Evolutionary conservation across 345 rosid genomes (phyloP).

Genomic region (Dovyalis caffra): DNA sequence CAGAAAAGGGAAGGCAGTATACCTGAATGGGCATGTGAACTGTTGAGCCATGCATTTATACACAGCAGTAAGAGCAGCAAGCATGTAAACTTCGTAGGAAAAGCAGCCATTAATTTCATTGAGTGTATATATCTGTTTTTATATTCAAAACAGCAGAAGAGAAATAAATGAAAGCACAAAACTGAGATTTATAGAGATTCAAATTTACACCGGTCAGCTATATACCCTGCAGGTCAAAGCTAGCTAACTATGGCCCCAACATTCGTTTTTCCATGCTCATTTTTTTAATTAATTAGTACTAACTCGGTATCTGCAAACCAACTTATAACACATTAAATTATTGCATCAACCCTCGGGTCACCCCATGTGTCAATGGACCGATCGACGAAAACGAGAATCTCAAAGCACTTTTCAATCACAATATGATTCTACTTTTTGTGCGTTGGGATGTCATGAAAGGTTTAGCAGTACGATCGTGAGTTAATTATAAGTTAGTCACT

Average conservation of each 20-base stretch:
- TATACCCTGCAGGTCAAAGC: conserved; percentile 10
- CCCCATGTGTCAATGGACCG: conserved; percentile 41
- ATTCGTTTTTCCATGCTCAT: conserved; percentile 12
- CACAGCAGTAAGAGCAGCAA: not conserved
- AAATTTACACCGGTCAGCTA: not conserved
- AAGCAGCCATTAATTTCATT: too few relatives aligned
- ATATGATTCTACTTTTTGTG: not conserved
- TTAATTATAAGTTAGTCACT: too few relatives aligned
- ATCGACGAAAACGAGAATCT: conserved; percentile 28
- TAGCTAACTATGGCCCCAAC: conserved; percentile 19
- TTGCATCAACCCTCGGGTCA: conserved; percentile 41
- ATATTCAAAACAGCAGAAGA: too few relatives aligned
- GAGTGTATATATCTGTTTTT: too few relatives aligned
- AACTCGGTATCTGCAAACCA: not conserved
- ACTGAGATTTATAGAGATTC: conserved; percentile 19
- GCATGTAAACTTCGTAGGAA: not conserved
- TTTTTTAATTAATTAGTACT: not conserved
- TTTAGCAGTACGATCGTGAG: not conserved
- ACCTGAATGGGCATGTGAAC: conserved; percentile 23
- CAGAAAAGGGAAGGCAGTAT: not conserved
- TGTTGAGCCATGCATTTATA: conserved; percentile 1
- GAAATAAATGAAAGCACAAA: conserved; percentile 5
- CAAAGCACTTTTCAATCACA: conserved; percentile 15
- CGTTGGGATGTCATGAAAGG: not conserved
- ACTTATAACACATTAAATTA: not conserved